Conservation (phyloP, 208 protist genomes). For the Kentomonas sorsogonicus region DNA sequence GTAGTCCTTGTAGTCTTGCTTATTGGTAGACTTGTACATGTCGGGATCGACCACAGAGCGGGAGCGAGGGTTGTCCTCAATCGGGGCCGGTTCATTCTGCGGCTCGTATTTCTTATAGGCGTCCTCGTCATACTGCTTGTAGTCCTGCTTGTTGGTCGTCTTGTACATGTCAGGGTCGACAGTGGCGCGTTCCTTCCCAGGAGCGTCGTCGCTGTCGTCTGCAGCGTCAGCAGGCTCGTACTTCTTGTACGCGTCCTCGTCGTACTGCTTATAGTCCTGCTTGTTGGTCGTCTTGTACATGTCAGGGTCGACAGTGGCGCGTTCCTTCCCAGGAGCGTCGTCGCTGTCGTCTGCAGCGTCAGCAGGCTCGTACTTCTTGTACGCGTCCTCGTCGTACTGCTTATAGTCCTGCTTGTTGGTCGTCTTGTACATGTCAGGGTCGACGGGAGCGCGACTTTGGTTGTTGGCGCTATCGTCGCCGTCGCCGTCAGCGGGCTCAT, state of each 20-base stretch:
- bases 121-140: slow-evolving; percentile 16
- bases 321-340: slow-evolving; percentile 1
- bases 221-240: slow-evolving; percentile 10
- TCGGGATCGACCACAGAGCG: slow-evolving; percentile 23
- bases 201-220: slow-evolving; percentile 10
- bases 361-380: slow-evolving; percentile 22
- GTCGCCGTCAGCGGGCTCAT: too few species aligned
- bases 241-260: slow-evolving; percentile 34
- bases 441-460: slow-evolving; percentile 21
- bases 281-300: slow-evolving; percentile 54
- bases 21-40: slow-evolving; percentile 26
- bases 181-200: background rate
- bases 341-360: slow-evolving; percentile 8
- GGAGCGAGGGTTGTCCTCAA: background rate
- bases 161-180: slow-evolving; percentile 19
- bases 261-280: slow-evolving; percentile 37
- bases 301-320: slow-evolving; percentile 28
- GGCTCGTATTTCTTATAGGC: slow-evolving; percentile 15
- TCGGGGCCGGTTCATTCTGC: background rate
- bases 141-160: slow-evolving; percentile 9
- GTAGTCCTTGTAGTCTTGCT: slow-evolving; percentile 24
- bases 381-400: slow-evolving; percentile 28
- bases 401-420: background rate
- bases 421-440: slow-evolving; percentile 42
- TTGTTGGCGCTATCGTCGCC: too few species aligned